Percentiles rank a stretch among this genome's conserved stretches.
Evolutionary conservation across 2,329 filamentous ascomycete genomes (phyloP).

Genomic region (Pyrenophora seminiperda): DNA sequence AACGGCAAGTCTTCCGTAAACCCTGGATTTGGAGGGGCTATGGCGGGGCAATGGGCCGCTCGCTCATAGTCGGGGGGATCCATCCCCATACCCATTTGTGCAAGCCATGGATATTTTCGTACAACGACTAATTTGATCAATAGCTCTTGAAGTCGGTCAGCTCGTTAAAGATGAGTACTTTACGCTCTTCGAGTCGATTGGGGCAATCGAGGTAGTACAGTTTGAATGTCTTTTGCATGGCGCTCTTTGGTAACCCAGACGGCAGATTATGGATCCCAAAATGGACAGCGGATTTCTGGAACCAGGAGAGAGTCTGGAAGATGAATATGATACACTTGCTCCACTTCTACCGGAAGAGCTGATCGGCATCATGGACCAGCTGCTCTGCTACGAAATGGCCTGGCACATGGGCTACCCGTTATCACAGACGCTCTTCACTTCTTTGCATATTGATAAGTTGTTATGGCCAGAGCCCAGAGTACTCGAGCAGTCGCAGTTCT

Average conservation of each 20-base stretch:
- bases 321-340: conserved; percentile 75
- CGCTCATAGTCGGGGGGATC: neutral
- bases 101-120: neutral
- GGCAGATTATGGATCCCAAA: conserved; percentile 95
- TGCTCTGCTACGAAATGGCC: conserved; percentile 92
- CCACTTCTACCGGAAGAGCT: conserved; percentile 77
- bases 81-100: too few relatives aligned
- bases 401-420: conserved; percentile 97
- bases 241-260: neutral
- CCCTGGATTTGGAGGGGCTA: conserved; percentile 13
- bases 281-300: conserved; percentile 93
- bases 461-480: conserved; percentile 70
- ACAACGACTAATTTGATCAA: conserved; percentile 18
- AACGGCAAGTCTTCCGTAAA: conserved; percentile 49
- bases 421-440: conserved; percentile 92
- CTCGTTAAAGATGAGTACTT: conserved; percentile 94
- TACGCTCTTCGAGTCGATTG: conserved; percentile 91
- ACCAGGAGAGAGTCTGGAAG: conserved; percentile 79
- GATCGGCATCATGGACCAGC: conserved; percentile 90
- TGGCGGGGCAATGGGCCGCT: conserved; percentile 19
- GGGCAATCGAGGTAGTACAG: conserved; percentile 69
- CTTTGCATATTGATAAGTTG: conserved; percentile 84
- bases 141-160: conserved; percentile 78
- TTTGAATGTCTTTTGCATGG: neutral
- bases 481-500: conserved; percentile 68